These are phyloP conservation scores for Geotrichum histeridarum DNA, from an alignment of 1,139 yeast genomes.

Conservation along the genomic window DNA sequence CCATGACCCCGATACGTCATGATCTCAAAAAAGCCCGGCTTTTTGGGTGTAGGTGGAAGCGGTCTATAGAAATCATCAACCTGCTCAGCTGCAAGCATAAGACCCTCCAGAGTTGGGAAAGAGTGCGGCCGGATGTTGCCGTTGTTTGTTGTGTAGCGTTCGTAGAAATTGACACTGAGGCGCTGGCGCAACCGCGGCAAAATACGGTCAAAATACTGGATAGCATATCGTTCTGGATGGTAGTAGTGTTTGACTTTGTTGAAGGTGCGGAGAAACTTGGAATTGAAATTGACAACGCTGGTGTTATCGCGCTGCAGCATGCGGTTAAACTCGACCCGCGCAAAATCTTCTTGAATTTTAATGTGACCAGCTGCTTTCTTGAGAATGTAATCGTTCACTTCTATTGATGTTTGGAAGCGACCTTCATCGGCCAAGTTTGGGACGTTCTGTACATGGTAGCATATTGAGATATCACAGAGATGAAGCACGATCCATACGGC, in stretches of 20 bases:
- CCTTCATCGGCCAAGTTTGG: slow-evolving; percentile 7
- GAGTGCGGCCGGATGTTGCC: neutral
- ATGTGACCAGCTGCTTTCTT: slow-evolving; percentile 10
- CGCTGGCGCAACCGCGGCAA: slow-evolving; percentile 6
- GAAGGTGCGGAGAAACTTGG: slow-evolving; percentile 6
- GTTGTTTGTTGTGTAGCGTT: neutral
- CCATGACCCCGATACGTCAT: neutral
- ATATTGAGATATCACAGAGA: slow-evolving; percentile 1
- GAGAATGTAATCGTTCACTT: slow-evolving; percentile 9
- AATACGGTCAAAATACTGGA: slow-evolving; percentile 11
- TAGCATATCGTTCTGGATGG: slow-evolving; percentile 11
- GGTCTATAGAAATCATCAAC: slow-evolving; percentile 11
- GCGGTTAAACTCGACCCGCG: slow-evolving; percentile 3
- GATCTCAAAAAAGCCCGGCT: neutral
- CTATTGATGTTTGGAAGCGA: neutral
- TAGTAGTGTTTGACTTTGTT: slow-evolving; percentile 12
- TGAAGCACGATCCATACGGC: slow-evolving; percentile 10
- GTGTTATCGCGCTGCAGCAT: slow-evolving; percentile 3
- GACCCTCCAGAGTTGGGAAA: slow-evolving; percentile 4
- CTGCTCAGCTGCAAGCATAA: slow-evolving; percentile 11
- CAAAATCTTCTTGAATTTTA: slow-evolving; percentile 13
- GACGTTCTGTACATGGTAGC: slow-evolving; percentile 7
- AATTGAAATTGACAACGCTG: slow-evolving; percentile 2
- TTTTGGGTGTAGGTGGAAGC: neutral
- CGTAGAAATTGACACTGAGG: slow-evolving; percentile 2